Base-by-base conservation (phyloP, 768 basidiomycete genomes). In the Podaxis sp. region DNA sequence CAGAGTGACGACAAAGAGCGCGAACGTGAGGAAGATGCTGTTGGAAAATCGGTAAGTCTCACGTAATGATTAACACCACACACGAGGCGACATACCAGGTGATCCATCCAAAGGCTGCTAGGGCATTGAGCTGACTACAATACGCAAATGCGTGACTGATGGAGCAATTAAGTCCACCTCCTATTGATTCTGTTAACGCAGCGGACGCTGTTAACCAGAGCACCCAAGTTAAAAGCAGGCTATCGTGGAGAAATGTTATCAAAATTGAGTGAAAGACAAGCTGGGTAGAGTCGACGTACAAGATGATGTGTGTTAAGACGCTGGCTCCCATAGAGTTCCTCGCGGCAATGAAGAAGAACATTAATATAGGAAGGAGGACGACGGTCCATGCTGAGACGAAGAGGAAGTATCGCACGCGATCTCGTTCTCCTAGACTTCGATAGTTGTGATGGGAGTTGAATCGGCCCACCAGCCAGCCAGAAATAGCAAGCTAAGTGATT, bases 361-460 rank as follows among this genome's bases (percentile, higher is more conserved):
- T 69, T 73, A 81, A 86, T 48, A 84, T 47, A 4, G 77, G 65
- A 42, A 82, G 78, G 40, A 87, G 74, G 54, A 86, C 66, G 10
- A 88, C 71, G 0, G 89, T 91, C 90, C 90, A 92, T 67, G 77
- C 76, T 10, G 87, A 87, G n/a, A 78, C 67, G 76, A 93, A 92
- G 36, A 90, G 77, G 44, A 86, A 74, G 74, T 84, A 91, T 37
- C 82, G 79, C 1, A 88, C 83, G 50, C 88, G 82, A 66, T 87
- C 83, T 47, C 83, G 83, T 63, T 86, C 80, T 35, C 76, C 69
- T 10, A 64, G 61, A 61, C 69, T 80, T 55, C 74, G 75, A 68
- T 75, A 82, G 75, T 88, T 79, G 72, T 83, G 77, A 63, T 79
- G 75, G 28, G 71, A 59, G 70, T 87, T 84, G 76, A 83, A 93